These are phyloP conservation scores for Claviceps sp. DNA, from an alignment of 2,329 filamentous ascomycete genomes.

Conservation along the genomic window DNA sequence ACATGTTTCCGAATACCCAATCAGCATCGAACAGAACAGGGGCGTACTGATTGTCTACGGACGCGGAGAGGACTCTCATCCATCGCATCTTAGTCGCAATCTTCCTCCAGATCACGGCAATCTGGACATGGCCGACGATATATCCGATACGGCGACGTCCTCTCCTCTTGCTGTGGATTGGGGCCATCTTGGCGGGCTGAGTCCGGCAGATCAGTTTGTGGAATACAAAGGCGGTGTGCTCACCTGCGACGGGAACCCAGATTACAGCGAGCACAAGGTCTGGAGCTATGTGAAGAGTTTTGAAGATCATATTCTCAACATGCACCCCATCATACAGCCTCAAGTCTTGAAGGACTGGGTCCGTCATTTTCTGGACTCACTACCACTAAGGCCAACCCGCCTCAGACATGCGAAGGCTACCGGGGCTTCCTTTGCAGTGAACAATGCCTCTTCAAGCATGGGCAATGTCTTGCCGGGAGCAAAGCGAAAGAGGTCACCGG, in stretches of 20 bases:
- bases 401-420: conserved; percentile 14
- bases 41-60: conserved; percentile 66
- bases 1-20: conserved; percentile 57
- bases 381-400: conserved; percentile 22
- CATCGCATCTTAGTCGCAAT: conserved; percentile 34
- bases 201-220: conserved; percentile 25
- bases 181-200: conserved; percentile 43
- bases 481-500: conserved; percentile 45
- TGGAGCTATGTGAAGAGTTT: conserved; percentile 42
- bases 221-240: conserved; percentile 25
- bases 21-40: conserved; percentile 59
- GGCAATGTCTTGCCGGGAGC: conserved; percentile 17
- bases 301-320: conserved; percentile 47
- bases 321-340: conserved; percentile 50
- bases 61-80: conserved; percentile 59
- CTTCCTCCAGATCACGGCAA: conserved; percentile 21
- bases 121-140: conserved; percentile 32
- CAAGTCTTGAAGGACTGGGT: conserved; percentile 39
- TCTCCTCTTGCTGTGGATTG: conserved; percentile 39
- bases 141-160: conserved; percentile 39
- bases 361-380: conserved; percentile 34
- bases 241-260: conserved; percentile 35
- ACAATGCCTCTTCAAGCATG: conserved; percentile 12
- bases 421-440: conserved; percentile 21
- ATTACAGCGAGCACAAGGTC: conserved; percentile 38